Evolutionary conservation across 148 eudicot genomes (phyloP), one percentile per base, ranked within the genome.

Genomic region (Cornus controversa): DNA sequence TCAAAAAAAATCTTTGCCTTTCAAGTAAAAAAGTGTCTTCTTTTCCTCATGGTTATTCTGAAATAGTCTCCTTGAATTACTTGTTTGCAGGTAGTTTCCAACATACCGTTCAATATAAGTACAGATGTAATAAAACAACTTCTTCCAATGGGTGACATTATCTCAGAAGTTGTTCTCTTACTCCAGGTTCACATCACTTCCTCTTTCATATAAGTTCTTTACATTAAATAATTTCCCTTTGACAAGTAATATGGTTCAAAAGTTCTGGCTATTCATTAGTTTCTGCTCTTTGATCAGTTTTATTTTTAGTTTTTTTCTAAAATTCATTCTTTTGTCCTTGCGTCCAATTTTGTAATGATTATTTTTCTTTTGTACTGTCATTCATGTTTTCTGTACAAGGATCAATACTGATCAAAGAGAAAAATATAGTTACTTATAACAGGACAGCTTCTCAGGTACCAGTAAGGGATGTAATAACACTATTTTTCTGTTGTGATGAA

Each of bases 131-230:
- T 95, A 75, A 90, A 86, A 80, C 87, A 88, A 82, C 97, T 95
- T 82, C 99, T 95, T 88, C 99, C 99, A 23, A 93, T 95, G 97
- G 98, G 99, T 47, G 99, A 95, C 82, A 90, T 93, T 57, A 86
- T 95, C 85, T 93, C 99, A 6, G 91, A 95, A 85, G 96, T 95
- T 45, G 92, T 93, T 80, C 93, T 95, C 14, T 83, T 95, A 80
- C 97, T 95, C 76, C 99, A 95, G 97, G 99, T 95, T 71, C 45
- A 75, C 25, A 57, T 73, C 58, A 2, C 71, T 76, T 14, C 13
- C 47, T 70, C n/a, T 65, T 60, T 64, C 71, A 28, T 26, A 31
- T 16, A 37, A 54, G 5, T 54, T 69, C 29, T 69, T 3, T 45
- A 72, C 10, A 54, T 6, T 53, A 34, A 57, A 31, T 18, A n/a